phyloP scores from a whole-genome alignment of 768 basidiomycete genomes.

The Kwoniella europaea region DNA sequence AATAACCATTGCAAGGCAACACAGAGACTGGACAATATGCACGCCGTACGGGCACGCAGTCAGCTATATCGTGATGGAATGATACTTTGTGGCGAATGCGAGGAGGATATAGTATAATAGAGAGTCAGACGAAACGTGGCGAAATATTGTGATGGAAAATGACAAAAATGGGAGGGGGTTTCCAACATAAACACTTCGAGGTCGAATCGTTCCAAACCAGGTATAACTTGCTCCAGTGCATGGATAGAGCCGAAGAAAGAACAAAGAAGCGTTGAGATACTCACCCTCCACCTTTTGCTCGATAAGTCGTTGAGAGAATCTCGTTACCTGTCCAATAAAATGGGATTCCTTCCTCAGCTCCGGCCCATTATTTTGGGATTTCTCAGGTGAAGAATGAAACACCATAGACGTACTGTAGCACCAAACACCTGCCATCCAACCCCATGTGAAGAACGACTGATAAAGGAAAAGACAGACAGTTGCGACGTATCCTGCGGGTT shows the following conservation, averaged over 20 bases:
- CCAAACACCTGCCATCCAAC: slow-evolving; percentile 25
- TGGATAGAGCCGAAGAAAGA: background rate
- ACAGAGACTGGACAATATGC: slow-evolving; percentile 14
- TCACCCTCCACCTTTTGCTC: slow-evolving; percentile 16
- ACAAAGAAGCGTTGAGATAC: background rate
- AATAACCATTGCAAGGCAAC: slow-evolving; percentile 36
- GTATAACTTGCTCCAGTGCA: too few species aligned
- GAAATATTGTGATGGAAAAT: too few species aligned
- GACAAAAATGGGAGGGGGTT: too few species aligned
- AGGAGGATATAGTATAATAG: too few species aligned
- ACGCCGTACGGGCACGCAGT: background rate
- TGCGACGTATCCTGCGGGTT: slow-evolving; percentile 23
- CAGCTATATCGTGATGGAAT: background rate
- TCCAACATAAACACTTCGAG: too few species aligned
- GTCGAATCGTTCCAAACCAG: too few species aligned
- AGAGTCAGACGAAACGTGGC: too few species aligned
- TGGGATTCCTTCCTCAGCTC: background rate
- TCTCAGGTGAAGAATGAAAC: too few species aligned
- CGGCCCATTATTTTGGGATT: too few species aligned
- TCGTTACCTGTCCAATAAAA: slow-evolving; percentile 1
- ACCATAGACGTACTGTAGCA: background rate
- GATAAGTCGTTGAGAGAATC: slow-evolving; percentile 13
- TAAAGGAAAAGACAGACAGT: slow-evolving; percentile 26
- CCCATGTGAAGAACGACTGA: slow-evolving; percentile 24
- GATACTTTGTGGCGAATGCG: too few species aligned